These are phyloP conservation scores for Sugiyamaella pinicola DNA, from an alignment of 1,139 yeast species.

Conservation along the genomic window DNA sequence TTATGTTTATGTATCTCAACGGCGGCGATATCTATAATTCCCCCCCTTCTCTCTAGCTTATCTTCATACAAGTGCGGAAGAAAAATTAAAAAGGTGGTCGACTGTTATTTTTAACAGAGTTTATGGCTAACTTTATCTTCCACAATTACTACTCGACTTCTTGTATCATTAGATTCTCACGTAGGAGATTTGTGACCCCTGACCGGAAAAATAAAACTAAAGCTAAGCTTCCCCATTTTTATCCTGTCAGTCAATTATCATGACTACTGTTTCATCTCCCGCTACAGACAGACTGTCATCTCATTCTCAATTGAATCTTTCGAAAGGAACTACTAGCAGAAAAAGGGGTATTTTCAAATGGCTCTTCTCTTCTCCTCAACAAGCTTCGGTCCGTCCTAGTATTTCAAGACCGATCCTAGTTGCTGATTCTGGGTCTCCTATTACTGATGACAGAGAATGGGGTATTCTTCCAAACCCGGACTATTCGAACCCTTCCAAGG, in stretches of 20 bases:
- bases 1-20: too few relatives aligned
- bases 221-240: too few relatives aligned
- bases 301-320: constrained; percentile 3
- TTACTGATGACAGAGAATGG: constrained; percentile 7
- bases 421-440: constrained; percentile 12
- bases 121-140: too few relatives aligned
- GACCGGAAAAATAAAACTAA: too few relatives aligned
- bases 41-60: too few relatives aligned
- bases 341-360: constrained; percentile 27
- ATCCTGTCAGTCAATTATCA: background rate
- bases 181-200: too few relatives aligned
- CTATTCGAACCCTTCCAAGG: background rate
- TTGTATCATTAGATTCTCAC: too few relatives aligned
- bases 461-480: constrained; percentile 5
- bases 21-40: too few relatives aligned
- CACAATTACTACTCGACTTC: too few relatives aligned
- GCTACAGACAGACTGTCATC: constrained; percentile 1
- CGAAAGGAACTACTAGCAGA: constrained; percentile 14
- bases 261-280: constrained; percentile 2
- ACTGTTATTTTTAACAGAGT: too few relatives aligned
- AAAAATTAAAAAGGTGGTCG: too few relatives aligned
- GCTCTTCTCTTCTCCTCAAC: constrained; percentile 26
- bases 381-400: constrained; percentile 8
- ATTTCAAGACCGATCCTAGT: constrained; percentile 13
- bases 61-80: too few relatives aligned